Conservation (phyloP, 2,329 filamentous ascomycete species). For the Cadophora luteo-olivacea region DNA sequence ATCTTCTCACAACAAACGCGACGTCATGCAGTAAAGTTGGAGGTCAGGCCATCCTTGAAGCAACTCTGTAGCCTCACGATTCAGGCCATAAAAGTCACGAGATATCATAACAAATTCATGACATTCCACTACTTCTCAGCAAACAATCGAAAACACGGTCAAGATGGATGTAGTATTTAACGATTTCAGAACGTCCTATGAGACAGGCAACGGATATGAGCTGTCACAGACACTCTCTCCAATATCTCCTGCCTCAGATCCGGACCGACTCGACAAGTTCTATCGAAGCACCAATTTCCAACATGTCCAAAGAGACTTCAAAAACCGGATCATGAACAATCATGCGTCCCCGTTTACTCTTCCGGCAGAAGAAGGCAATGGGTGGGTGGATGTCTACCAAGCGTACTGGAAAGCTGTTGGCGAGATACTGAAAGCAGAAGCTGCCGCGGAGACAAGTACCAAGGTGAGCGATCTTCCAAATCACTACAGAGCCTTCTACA, state of each 20-base stretch:
- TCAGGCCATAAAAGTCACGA: slow-evolving; percentile 25
- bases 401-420: slow-evolving; percentile 84
- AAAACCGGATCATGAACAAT: slow-evolving; percentile 72
- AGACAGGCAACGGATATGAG: slow-evolving; percentile 69
- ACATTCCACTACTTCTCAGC: slow-evolving; percentile 21
- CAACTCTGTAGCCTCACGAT: not conserved
- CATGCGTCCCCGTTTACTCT: slow-evolving; percentile 46
- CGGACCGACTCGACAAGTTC: slow-evolving; percentile 72
- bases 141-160: slow-evolving; percentile 16
- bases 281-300: slow-evolving; percentile 74
- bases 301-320: slow-evolving; percentile 66
- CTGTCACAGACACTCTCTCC: slow-evolving; percentile 80
- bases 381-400: slow-evolving; percentile 88
- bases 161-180: slow-evolving; percentile 76
- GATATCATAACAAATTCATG: slow-evolving; percentile 11
- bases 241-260: slow-evolving; percentile 65
- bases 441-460: slow-evolving; percentile 47
- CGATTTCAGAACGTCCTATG: slow-evolving; percentile 75
- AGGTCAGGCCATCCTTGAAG: too few species aligned
- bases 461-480: slow-evolving; percentile 35
- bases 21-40: not conserved
- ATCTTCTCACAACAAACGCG: too few species aligned
- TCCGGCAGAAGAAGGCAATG: slow-evolving; percentile 66
- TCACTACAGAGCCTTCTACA: too few species aligned
- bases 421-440: slow-evolving; percentile 72